These are phyloP conservation scores for Aureobasidium sp. DNA, from an alignment of 2,329 filamentous ascomycete species.

Conservation along the genomic window DNA sequence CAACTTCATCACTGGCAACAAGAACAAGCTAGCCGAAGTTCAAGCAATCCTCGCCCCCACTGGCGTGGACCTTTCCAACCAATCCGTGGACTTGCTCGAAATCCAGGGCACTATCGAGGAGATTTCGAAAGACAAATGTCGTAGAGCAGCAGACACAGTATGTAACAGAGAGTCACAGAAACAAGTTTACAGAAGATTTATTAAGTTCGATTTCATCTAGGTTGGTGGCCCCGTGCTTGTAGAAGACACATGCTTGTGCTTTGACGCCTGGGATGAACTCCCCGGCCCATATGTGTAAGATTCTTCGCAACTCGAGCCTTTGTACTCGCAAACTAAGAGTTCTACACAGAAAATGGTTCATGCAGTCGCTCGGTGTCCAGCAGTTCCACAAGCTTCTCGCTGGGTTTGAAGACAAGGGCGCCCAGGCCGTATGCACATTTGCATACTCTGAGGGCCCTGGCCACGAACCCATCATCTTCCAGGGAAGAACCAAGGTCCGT, in stretches of 20 bases:
- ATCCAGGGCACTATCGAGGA: constrained; percentile 90
- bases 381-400: constrained; percentile 85
- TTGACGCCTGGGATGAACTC: constrained; percentile 80
- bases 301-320: not conserved
- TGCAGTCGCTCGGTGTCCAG: constrained; percentile 70
- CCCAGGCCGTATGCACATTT: constrained; percentile 95
- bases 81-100: constrained; percentile 73
- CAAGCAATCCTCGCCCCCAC: constrained; percentile 66
- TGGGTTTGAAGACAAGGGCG: constrained; percentile 82
- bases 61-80: constrained; percentile 62
- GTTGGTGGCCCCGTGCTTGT: constrained; percentile 81
- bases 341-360: constrained; percentile 79
- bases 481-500: constrained; percentile 73
- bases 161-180: constrained; percentile 15
- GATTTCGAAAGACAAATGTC: constrained; percentile 81
- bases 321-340: not conserved
- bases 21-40: constrained; percentile 87
- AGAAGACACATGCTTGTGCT: constrained; percentile 93
- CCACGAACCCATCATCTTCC: constrained; percentile 76
- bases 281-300: constrained; percentile 92
- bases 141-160: constrained; percentile 69
- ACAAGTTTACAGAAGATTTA: not conserved
- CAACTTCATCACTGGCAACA: constrained; percentile 95
- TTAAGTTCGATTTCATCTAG: constrained; percentile 35
- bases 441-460: constrained; percentile 83